Conservation (phyloP, 805 yeast genomes). For the Metschnikowia corniflorae region DNA sequence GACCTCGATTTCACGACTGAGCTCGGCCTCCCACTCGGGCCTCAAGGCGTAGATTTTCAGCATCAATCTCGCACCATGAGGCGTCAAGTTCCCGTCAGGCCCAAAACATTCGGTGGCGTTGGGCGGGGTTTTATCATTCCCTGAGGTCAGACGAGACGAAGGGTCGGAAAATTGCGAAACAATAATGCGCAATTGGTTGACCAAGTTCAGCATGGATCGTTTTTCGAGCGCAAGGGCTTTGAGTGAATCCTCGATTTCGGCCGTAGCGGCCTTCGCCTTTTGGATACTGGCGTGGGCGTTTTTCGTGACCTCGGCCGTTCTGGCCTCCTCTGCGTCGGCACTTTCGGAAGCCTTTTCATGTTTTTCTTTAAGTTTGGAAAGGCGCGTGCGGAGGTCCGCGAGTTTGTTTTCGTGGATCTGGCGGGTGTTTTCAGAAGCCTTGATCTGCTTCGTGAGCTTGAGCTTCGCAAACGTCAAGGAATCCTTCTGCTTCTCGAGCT, state of each 20-base stretch:
- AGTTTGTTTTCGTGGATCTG: slow-evolving; percentile 10
- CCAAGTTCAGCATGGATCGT: slow-evolving; percentile 17
- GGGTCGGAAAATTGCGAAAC: not conserved
- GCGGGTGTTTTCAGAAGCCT: slow-evolving; percentile 9
- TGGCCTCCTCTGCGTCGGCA: slow-evolving; percentile 8
- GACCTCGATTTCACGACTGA: slow-evolving; percentile 25
- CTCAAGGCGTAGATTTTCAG: slow-evolving; percentile 22
- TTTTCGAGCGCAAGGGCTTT: slow-evolving; percentile 23
- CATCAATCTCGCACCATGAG: slow-evolving; percentile 25
- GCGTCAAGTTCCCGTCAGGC: slow-evolving; percentile 30
- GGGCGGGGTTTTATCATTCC: not conserved
- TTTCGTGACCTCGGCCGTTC: slow-evolving; percentile 4
- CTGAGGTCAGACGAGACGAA: not conserved
- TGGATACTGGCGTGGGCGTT: slow-evolving; percentile 16
- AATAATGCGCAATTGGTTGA: slow-evolving; percentile 15
- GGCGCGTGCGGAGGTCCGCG: slow-evolving; percentile 13
- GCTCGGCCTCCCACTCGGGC: slow-evolving; percentile 36
- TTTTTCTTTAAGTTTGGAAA: slow-evolving; percentile 12
- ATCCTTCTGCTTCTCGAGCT: slow-evolving; percentile 30
- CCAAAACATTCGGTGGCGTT: slow-evolving; percentile 19
- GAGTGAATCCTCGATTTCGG: slow-evolving; percentile 25
- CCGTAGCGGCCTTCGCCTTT: slow-evolving; percentile 20
- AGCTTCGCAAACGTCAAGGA: slow-evolving; percentile 31
- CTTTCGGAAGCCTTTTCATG: slow-evolving; percentile 7
- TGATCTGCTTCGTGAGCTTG: slow-evolving; percentile 25